Evolutionary conservation across 208 protist species (phyloP), one percentile per base, ranked within the genome.

Genomic region (Leptomonas seymouri): DNA sequence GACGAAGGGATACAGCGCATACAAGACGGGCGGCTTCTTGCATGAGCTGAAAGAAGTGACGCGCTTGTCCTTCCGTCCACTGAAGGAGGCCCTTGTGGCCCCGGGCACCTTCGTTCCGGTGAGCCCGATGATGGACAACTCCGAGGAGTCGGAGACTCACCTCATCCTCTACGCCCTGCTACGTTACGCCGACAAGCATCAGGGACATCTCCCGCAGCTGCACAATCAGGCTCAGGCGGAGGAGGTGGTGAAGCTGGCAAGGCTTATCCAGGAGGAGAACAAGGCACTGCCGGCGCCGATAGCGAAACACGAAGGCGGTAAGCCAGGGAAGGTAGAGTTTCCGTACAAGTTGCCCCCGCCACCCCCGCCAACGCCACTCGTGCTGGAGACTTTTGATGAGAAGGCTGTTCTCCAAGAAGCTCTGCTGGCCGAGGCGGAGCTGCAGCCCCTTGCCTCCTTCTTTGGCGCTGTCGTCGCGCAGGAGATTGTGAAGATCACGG

Each of bases 401-500:
- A 55, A 45, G 56, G 80, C 79, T 36, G 46, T 96, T 48, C 23
- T 49, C 27, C 71, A 58, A 18, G 70, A 81, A 60, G 74, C 91
- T n/a, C 73, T 92, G 64, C 57, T 96, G 34, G 75, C 89, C 21
- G 51, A 21, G 5, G 95, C 93, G 50, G 84, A 93, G 67, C 75
- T 99, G 44, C 82, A 91, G 67, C 93, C 96, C 16, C 78, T 99
- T 75, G 82, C 89, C 44, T 89, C 97, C 53, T 91, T 98, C 42
- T 81, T 98, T 31, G 98, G 98, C 58, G 94, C 96, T 27, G 80
- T 99, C 25, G 96, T 97, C 4, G 97, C 96, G 16, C 98, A 99
- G 82, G 98, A 99, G 77, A 83, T 99, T 53, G 80, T 99, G 36
- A 99, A 99, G 81, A 97, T 97, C 50, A 93, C 93, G 18, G 95